Conservation (phyloP, 148 eudicot species). For the Suaeda aralocaspica region DNA sequence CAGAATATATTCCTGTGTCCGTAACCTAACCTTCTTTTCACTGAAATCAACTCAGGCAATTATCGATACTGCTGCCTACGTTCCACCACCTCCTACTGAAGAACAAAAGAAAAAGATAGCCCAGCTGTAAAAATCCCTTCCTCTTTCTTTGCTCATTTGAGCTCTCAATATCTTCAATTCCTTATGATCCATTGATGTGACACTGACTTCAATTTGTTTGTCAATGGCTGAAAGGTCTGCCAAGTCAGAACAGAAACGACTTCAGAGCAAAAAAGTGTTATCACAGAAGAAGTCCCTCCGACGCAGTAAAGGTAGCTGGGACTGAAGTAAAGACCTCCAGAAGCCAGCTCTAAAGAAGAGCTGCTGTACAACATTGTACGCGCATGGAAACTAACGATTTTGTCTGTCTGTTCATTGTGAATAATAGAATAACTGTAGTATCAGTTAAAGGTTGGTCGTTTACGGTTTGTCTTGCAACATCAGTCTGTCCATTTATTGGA, state of each 20-base stretch:
- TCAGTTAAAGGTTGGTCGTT: conserved; percentile 12
- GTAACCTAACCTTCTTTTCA: conserved; percentile 10
- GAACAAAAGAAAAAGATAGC: conserved; percentile 78
- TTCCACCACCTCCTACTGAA: conserved; percentile 92
- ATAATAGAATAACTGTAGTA: not conserved
- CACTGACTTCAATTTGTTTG: conserved; percentile 3
- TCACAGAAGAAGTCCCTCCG: conserved; percentile 68
- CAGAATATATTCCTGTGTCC: conserved; percentile 4
- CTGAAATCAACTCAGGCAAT: conserved; percentile 48
- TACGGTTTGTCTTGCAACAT: conserved; percentile 10
- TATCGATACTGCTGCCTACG: conserved; percentile 91
- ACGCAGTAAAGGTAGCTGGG: conserved; percentile 66
- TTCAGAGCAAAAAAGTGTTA: conserved; percentile 61
- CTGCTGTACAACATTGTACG: not conserved
- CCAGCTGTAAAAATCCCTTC: conserved; percentile 50
- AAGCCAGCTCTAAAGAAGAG: not conserved
- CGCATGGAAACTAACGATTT: not conserved
- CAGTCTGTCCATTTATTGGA: not conserved
- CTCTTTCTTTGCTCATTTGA: not conserved
- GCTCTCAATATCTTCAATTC: too few relatives aligned
- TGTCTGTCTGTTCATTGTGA: conserved; percentile 4
- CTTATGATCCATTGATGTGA: not conserved
- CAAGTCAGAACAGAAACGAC: conserved; percentile 60
- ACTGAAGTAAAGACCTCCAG: conserved; percentile 26
- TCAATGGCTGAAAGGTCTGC: conserved; percentile 50